Evolutionary conservation across 345 rosid genomes (phyloP), one percentile per base, ranked within the genome.

Genomic region (Salix viminalis): DNA sequence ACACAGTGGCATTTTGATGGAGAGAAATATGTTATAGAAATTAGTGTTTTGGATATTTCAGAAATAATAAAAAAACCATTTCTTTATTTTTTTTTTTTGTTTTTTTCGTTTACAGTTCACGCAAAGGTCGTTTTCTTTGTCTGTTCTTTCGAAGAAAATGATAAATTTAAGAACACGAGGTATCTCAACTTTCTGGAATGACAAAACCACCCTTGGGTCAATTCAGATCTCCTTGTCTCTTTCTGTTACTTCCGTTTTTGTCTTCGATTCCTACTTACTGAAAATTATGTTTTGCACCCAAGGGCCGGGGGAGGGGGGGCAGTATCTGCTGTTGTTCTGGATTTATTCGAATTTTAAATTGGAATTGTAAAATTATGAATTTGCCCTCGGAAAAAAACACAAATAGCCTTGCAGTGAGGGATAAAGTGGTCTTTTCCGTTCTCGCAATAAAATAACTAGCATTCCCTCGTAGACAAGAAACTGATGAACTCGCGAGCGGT

Each of bases 111-210:
- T 75, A 37, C 32, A 10, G 65, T 6, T 67, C 37, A 71, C 71
- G 75, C 79, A 36, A 67, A 68, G 72, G 71, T 79, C 78, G 42
- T 72, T 79, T 67, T 67, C 79, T 68, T 28, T 69, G 79, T 56
- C 79, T 44, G 58, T 70, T 75, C 76, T 21, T 34, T 46, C 74
- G 58, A 34, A 48, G 60, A 71, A 71, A 26, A 24, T 14, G 58
- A 69, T 54, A 54, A 75, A 71, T 41, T 61, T 39, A 11, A 37
- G 68, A 21, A 44, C 61, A 26, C 36, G 28, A 65, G 60, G 60
- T 26, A 11, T 30, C 56, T 18, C 4, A 15, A 34, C 46, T 64
- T 74, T 64, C 28, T 6, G 8, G 60, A 12, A 28, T 23, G 69
- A 74, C 76, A 64, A 28, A 73, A 73, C 7, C n/a, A 62, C 64